Conservation (phyloP, 768 basidiomycete species). For the Tricholoma saponaceum region DNA sequence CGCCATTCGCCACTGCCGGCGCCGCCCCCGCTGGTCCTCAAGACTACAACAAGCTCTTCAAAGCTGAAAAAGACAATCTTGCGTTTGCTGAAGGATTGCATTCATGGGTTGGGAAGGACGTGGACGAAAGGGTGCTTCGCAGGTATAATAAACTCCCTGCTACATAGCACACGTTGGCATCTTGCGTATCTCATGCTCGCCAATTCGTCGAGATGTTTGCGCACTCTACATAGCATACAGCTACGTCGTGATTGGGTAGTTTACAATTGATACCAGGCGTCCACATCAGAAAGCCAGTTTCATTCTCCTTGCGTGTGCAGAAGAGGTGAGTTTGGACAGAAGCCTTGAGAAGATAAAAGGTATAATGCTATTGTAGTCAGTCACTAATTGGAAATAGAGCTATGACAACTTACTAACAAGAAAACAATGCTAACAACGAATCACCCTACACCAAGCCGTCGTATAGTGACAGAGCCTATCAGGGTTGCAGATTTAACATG, state of each 20-base stretch:
- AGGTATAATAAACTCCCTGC: conserved; percentile 65
- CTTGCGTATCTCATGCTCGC: not conserved
- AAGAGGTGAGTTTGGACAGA: not conserved
- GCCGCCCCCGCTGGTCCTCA: conserved; percentile 59
- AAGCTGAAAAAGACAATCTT: conserved; percentile 88
- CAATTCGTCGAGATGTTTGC: not conserved
- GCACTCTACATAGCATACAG: conserved; percentile 14
- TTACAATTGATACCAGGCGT: not conserved
- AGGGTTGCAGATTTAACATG: conserved; percentile 6
- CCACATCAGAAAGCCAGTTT: not conserved
- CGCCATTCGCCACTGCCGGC: conserved; percentile 59
- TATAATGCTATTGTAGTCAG: not conserved
- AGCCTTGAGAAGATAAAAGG: not conserved
- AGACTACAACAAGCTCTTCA: conserved; percentile 88
- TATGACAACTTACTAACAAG: not conserved
- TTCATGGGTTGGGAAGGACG: conserved; percentile 74
- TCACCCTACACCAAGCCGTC: conserved; percentile 79
- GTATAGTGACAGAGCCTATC: conserved; percentile 88
- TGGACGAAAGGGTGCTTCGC: conserved; percentile 74
- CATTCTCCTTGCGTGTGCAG: not conserved
- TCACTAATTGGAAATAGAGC: not conserved
- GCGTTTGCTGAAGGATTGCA: conserved; percentile 88
- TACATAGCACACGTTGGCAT: conserved; percentile 16
- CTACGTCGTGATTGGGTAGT: conserved; percentile 23
- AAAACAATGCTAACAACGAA: not conserved